Evolutionary conservation across 192 early-diverging fungal genomes (phyloP).

Genomic region (Backusella westeae): DNA sequence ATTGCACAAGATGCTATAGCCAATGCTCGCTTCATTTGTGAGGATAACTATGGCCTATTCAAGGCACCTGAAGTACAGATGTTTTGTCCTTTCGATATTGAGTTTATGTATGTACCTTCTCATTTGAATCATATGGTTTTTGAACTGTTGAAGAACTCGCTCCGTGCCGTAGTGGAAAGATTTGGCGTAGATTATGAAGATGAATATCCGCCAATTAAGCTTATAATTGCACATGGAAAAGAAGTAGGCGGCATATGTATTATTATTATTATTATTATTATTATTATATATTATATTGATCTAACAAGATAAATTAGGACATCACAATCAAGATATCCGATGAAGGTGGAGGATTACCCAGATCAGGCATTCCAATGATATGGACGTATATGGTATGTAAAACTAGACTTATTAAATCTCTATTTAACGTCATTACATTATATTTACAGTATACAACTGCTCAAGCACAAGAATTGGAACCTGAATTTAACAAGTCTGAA

Average conservation of each 20-base stretch:
- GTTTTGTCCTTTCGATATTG: slow-evolving; percentile 68
- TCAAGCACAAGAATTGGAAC: slow-evolving; percentile 65
- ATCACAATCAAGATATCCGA: slow-evolving; percentile 96
- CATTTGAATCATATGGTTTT: slow-evolving; percentile 98
- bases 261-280: too few species aligned
- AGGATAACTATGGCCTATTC: slow-evolving; percentile 85
- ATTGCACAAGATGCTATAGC: slow-evolving; percentile 87
- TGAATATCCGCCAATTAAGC: slow-evolving; percentile 86
- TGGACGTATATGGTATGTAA: slow-evolving; percentile 86
- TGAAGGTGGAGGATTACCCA: slow-evolving; percentile 90
- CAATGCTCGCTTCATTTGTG: slow-evolving; percentile 86
- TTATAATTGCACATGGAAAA: slow-evolving; percentile 85
- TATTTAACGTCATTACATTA: not conserved
- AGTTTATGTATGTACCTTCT: slow-evolving; percentile 96
- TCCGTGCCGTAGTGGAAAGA: slow-evolving; percentile 91
- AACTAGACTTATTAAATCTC: not conserved
- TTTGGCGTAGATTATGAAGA: slow-evolving; percentile 77
- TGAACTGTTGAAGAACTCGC: slow-evolving; percentile 95
- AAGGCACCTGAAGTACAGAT: slow-evolving; percentile 76
- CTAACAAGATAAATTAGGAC: slow-evolving; percentile 52
- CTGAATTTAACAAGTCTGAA: slow-evolving; percentile 71
- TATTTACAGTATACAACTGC: slow-evolving; percentile 63
- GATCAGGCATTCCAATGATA: slow-evolving; percentile 83
- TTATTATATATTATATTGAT: too few species aligned
- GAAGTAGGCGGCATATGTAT: slow-evolving; percentile 42